Evolutionary conservation across 805 yeast species (phyloP).

Genomic region (Starmerella riodocensis): DNA sequence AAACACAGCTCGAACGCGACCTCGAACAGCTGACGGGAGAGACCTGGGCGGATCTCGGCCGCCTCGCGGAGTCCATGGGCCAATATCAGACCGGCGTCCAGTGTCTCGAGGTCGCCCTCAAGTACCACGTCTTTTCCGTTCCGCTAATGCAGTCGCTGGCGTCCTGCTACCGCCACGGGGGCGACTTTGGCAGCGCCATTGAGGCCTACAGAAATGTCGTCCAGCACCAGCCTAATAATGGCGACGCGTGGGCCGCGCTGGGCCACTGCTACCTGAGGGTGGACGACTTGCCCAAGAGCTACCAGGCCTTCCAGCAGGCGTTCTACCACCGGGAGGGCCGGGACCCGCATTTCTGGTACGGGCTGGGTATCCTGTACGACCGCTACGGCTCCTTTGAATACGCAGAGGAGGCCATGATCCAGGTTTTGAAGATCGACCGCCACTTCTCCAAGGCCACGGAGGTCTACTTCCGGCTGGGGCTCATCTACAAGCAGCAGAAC

Average conservation of each 20-base stretch:
- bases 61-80: constrained; percentile 77
- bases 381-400: constrained; percentile 91
- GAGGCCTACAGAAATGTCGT: constrained; percentile 84
- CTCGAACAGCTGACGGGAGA: constrained; percentile 30
- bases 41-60: constrained; percentile 83
- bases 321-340: constrained; percentile 83
- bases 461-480: constrained; percentile 89
- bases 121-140: constrained; percentile 74
- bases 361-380: constrained; percentile 92
- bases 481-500: constrained; percentile 88
- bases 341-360: constrained; percentile 97
- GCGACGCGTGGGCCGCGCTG: constrained; percentile 92
- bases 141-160: constrained; percentile 78
- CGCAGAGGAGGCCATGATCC: constrained; percentile 96
- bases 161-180: constrained; percentile 74
- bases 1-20: constrained; percentile 11
- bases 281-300: constrained; percentile 91
- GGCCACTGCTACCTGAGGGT: constrained; percentile 93
- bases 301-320: constrained; percentile 94
- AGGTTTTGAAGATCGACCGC: constrained; percentile 91
- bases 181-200: constrained; percentile 86
- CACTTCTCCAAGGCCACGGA: constrained; percentile 92
- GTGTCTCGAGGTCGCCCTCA: constrained; percentile 76
- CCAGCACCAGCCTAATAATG: constrained; percentile 68
- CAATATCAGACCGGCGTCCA: constrained; percentile 80